Percentiles rank a stretch among this genome's conserved stretches.
Conservation (phyloP, 768 basidiomycete species). For the Podaxis mareebaensis region DNA sequence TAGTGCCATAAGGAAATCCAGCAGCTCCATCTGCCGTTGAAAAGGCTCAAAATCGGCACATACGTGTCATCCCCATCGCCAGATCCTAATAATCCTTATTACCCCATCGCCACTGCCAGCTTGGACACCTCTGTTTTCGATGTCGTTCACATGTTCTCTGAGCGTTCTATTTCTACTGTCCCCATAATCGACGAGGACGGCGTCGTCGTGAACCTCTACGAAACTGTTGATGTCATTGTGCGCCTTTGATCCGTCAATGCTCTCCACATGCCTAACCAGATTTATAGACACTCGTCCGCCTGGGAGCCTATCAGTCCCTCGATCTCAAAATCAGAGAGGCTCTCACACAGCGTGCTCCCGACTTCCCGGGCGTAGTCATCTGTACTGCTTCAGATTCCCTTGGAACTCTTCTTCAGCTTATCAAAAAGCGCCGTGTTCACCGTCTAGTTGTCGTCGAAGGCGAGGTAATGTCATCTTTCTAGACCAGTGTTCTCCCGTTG, state of each 20-base stretch:
- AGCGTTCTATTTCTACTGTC: slow-evolving; percentile 92
- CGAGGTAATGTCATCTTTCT: slow-evolving; percentile 51
- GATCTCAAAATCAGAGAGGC: slow-evolving; percentile 94
- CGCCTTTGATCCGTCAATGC: slow-evolving; percentile 30
- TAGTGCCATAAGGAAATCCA: slow-evolving; percentile 88
- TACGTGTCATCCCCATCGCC: slow-evolving; percentile 67
- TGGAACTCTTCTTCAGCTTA: slow-evolving; percentile 84
- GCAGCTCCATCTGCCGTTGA: slow-evolving; percentile 76
- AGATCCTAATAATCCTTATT: slow-evolving; percentile 67
- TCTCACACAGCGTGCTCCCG: slow-evolving; percentile 85
- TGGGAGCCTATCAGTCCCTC: slow-evolving; percentile 94
- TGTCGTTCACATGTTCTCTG: slow-evolving; percentile 98
- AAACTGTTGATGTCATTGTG: slow-evolving; percentile 99
- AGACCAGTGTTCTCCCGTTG: slow-evolving; percentile 1
- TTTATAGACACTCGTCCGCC: slow-evolving; percentile 84
- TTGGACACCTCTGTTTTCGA: slow-evolving; percentile 93
- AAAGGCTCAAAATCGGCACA: slow-evolving; percentile 89
- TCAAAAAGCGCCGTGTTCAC: slow-evolving; percentile 93
- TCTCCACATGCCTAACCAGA: slow-evolving; percentile 8
- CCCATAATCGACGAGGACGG: slow-evolving; percentile 94
- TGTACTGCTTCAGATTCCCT: slow-evolving; percentile 93
- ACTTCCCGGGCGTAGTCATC: slow-evolving; percentile 96
- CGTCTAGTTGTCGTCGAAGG: slow-evolving; percentile 94
- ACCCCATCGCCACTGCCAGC: slow-evolving; percentile 91
- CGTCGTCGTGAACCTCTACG: slow-evolving; percentile 93